Conservation (phyloP, 495 filamentous ascomycete species). For the Cryomyces minteri region DNA sequence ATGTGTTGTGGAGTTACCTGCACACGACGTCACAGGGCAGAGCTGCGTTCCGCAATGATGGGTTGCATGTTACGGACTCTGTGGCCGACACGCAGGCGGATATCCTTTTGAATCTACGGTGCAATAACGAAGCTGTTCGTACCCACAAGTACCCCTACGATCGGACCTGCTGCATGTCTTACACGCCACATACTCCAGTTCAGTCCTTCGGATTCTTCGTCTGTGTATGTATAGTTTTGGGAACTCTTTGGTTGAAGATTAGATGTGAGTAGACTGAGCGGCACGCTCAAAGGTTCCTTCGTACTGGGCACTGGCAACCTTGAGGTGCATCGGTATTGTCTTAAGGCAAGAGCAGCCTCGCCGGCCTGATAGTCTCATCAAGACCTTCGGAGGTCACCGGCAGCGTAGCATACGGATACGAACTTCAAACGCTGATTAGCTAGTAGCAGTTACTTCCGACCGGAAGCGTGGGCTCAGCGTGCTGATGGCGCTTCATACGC, state of each 20-base stretch:
- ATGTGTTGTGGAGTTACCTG: conserved; percentile 33
- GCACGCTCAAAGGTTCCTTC: no score
- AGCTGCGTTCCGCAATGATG: conserved; percentile 26
- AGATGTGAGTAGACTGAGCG: no score
- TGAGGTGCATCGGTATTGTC: no score
- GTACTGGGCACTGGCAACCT: no score
- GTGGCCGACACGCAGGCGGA: conserved; percentile 32
- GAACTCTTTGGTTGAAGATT: not conserved
- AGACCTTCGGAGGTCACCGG: not conserved
- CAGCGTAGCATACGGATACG: not conserved
- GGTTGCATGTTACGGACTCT: conserved; percentile 31
- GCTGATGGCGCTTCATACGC: not conserved
- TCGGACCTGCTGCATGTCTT: conserved; percentile 38
- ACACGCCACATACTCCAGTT: conserved; percentile 15
- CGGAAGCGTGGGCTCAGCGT: not conserved
- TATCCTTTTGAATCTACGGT: conserved; percentile 36
- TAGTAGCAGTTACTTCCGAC: not conserved
- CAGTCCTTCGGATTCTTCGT: conserved; percentile 7
- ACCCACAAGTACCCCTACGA: conserved; percentile 26
- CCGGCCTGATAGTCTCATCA: not conserved
- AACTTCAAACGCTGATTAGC: not conserved
- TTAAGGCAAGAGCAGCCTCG: not conserved
- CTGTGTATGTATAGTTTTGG: not conserved
- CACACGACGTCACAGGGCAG: conserved; percentile 22
- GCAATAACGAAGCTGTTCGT: conserved; percentile 27